Conservation (phyloP, 2,329 filamentous ascomycete genomes). For the Capronia coronata region DNA sequence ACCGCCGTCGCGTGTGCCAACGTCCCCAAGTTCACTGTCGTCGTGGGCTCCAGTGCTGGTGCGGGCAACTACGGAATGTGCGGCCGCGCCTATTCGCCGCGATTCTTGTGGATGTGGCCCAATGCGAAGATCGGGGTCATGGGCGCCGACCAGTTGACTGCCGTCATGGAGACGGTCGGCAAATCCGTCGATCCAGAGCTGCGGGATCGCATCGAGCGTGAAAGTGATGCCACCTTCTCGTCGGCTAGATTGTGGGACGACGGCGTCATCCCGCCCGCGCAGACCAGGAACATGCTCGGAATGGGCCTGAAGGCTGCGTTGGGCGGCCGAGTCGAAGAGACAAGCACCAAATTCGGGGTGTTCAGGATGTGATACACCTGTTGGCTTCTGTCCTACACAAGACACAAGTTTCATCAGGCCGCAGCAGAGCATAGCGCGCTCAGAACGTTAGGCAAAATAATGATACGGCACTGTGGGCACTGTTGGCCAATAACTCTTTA, state of each 20-base stretch:
- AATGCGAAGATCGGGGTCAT: conserved; percentile 95
- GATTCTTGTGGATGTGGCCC: conserved; percentile 95
- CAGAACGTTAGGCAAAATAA: neutral
- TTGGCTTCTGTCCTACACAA: neutral
- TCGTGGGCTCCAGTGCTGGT: conserved; percentile 87
- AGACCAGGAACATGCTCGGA: conserved; percentile 66
- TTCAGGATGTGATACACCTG: conserved; percentile 68
- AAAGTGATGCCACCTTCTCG: conserved; percentile 84
- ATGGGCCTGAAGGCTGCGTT: conserved; percentile 66
- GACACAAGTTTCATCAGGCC: too few species aligned
- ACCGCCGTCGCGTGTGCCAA: conserved; percentile 90
- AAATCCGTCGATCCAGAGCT: conserved; percentile 73
- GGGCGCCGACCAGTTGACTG: conserved; percentile 84
- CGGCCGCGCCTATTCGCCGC: conserved; percentile 82
- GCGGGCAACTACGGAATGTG: conserved; percentile 99
- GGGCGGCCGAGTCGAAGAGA: conserved; percentile 56
- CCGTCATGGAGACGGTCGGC: conserved; percentile 92
- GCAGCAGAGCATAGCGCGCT: neutral
- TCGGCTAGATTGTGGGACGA: conserved; percentile 89
- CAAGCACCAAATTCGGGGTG: conserved; percentile 66
- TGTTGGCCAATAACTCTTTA: neutral
- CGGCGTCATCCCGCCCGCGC: conserved; percentile 69
- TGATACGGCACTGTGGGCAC: neutral
- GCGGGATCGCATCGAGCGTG: conserved; percentile 75
- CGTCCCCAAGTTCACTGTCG: conserved; percentile 94